Evolutionary conservation across 2,329 filamentous ascomycete species (phyloP).

Genomic region (Rachicladosporium sp.): DNA sequence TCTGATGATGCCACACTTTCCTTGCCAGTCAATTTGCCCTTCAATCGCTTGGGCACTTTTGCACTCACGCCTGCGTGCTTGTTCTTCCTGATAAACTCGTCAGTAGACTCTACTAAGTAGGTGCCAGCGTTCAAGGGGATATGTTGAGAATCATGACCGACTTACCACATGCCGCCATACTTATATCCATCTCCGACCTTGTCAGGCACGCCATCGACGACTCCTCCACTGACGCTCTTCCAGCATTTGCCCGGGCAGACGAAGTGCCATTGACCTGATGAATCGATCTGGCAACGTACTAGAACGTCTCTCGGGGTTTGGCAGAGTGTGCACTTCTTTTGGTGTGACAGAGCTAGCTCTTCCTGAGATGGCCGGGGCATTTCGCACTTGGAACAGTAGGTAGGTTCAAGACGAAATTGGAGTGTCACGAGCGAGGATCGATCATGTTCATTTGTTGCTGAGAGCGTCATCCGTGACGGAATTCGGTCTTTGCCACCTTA

Average conservation of each 20-base stretch:
- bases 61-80: slow-evolving; percentile 6
- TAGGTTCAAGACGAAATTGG: too few relatives aligned
- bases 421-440: too few relatives aligned
- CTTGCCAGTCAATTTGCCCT: slow-evolving; percentile 4
- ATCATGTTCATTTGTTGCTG: too few relatives aligned
- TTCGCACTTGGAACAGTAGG: too few relatives aligned
- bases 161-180: slow-evolving; percentile 29
- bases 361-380: too few relatives aligned
- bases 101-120: too few relatives aligned
- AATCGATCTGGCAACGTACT: slow-evolving; percentile 33
- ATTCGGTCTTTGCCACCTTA: too few relatives aligned
- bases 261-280: slow-evolving; percentile 29
- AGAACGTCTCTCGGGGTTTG: slow-evolving; percentile 25
- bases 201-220: slow-evolving; percentile 26
- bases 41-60: slow-evolving; percentile 6
- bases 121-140: too few relatives aligned
- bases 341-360: slow-evolving; percentile 6
- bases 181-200: slow-evolving; percentile 24
- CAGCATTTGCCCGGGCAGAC: slow-evolving; percentile 33
- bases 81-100: slow-evolving; percentile 1
- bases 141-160: too few relatives aligned
- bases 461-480: too few relatives aligned
- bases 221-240: slow-evolving; percentile 31
- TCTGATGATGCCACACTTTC: background rate
- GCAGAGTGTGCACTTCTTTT: slow-evolving; percentile 32